These are phyloP conservation scores for Pyrus communis DNA, from an alignment of 306 rosid species.

Conservation along the genomic window DNA sequence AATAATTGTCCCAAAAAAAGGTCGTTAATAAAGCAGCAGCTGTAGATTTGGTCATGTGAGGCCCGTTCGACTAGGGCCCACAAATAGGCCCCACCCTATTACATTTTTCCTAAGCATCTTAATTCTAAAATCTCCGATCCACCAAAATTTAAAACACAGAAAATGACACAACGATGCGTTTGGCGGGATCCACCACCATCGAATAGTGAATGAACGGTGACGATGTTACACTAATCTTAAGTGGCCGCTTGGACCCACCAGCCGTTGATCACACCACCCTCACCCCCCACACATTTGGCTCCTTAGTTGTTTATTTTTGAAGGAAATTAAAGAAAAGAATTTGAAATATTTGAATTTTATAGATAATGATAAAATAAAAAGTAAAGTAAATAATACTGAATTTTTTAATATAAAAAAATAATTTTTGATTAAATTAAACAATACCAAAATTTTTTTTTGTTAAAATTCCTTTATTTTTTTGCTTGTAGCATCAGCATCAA, in stretches of 20 bases:
- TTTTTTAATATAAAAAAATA: no score
- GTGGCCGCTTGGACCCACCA: constrained; percentile 7
- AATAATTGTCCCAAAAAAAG: neutral
- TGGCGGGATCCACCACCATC: neutral
- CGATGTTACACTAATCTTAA: neutral
- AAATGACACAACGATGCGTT: neutral
- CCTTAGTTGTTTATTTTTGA: no score
- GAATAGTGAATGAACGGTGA: neutral
- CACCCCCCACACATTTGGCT: neutral
- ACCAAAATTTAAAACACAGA: neutral
- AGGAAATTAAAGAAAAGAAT: no score
- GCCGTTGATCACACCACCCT: neutral
- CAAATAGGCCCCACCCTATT: neutral
- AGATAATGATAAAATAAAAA: no score
- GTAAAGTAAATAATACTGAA: no score
- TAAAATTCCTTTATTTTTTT: no score
- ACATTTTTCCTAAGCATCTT: neutral
- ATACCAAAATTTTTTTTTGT: fast-evolving
- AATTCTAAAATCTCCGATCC: neutral
- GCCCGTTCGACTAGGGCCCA: neutral
- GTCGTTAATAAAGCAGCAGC: neutral
- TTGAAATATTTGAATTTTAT: fast-evolving
- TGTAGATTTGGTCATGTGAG: neutral
- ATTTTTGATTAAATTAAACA: no score
- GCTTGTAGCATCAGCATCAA: neutral